Evolutionary conservation across 768 basidiomycete genomes (phyloP), one percentile per base, ranked within the genome.

Genomic region (Coprinopsis sp.): DNA sequence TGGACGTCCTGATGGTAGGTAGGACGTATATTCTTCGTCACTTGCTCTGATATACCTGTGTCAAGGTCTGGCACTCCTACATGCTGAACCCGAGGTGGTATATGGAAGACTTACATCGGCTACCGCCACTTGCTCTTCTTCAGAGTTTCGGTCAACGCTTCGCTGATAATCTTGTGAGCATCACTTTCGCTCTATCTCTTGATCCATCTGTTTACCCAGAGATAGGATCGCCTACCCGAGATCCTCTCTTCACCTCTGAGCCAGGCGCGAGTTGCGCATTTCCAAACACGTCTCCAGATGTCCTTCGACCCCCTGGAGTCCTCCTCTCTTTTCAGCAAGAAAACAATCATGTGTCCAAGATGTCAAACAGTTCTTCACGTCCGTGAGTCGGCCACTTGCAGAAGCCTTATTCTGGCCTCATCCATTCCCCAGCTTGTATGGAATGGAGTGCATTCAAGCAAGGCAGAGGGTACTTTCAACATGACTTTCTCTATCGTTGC

Each of bases 21-120:
- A 10, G 16, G 13, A 13, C n/a, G n/a, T 13, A n/a, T 39, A 30
- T 19, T 28, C 12, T 12, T 8, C 34, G 34, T 18, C 12, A 18
- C 19, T 39, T 33, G 21, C 27, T 19, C 30, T 24, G 10, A 28
- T 43, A 7, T n/a, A 34, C 10, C 14, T 46, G 29, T 16, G 14
- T n/a, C 16, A 22, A 65, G 64, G 61, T 68, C 4, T 66, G 64
- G 64, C 68, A 70, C 46, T 55, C 68, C 1, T 70, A 70, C 47
- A 57, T 68, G 56, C 51, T 70, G 5, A 64, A 61, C 42, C 61
- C 61, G 5, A 67, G 66, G 19, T 65, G 66, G 62, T 67, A 64
- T 44, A 55, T 54, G 2, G 70, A 42, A 42, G 40, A 42, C 27
- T 4, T 7, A 5, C 27, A 28, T 11, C 6, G 40, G 11, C 18